Percentiles rank a stretch among this genome's conserved stretches.
Conservation (phyloP, 176 grass and related monocot genomes). For the Juncus inflexus region DNA sequence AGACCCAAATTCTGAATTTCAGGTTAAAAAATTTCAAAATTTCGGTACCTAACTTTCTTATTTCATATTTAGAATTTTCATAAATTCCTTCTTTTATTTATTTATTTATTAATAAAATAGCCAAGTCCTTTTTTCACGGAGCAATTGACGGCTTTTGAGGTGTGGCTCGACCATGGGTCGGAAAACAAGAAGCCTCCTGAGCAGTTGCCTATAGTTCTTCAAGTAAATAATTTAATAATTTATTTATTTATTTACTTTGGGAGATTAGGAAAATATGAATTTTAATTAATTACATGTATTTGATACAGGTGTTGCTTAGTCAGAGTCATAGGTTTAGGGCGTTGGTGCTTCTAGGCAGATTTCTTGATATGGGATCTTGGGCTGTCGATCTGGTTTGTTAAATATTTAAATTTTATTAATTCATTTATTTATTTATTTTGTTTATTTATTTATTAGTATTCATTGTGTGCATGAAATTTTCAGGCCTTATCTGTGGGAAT, state of each 20-base stretch:
- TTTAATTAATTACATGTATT: constrained; percentile 22
- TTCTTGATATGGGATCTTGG: constrained; percentile 99
- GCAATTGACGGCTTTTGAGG: constrained; percentile 93
- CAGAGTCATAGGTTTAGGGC: constrained; percentile 96
- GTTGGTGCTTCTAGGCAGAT: constrained; percentile 95
- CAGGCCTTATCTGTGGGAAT: constrained; percentile 95
- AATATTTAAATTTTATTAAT: constrained; percentile 26
- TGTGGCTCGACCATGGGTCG: constrained; percentile 97
- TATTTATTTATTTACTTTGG: too few relatives aligned
- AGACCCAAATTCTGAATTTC: constrained; percentile 82
- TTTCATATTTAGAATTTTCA: constrained; percentile 13
- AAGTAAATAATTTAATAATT: constrained; percentile 39
- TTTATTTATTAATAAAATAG: constrained; percentile 47
- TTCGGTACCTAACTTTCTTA: neutral
- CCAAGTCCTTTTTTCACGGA: constrained; percentile 98
- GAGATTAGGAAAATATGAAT: constrained; percentile 9
- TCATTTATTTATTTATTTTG: neutral
- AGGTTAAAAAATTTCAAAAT: constrained; percentile 44
- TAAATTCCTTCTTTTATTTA: constrained; percentile 17
- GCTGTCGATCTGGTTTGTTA: constrained; percentile 77
- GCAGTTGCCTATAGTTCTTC: constrained; percentile 98
- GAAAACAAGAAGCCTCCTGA: constrained; percentile 92
- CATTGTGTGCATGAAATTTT: neutral
- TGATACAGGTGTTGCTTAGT: constrained; percentile 78
- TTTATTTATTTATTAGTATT: neutral